These are phyloP conservation scores for Ensete ventricosum DNA, from an alignment of 176 grass and related monocot genomes.

Conservation along the genomic window DNA sequence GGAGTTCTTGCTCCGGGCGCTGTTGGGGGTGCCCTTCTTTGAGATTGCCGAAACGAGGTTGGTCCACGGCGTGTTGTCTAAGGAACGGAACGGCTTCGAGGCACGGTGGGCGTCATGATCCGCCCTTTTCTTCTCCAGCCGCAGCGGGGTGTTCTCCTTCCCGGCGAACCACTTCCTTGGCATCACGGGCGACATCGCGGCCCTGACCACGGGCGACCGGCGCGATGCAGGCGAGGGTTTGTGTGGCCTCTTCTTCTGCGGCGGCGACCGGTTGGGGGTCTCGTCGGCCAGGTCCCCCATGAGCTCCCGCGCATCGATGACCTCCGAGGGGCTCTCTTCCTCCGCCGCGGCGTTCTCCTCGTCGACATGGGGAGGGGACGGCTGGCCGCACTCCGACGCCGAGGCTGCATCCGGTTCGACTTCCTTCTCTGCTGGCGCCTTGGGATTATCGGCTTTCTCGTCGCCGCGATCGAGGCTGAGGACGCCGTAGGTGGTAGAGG, in stretches of 20 bases:
- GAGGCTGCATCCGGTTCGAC: too few relatives aligned
- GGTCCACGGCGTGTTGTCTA: conserved; percentile 62
- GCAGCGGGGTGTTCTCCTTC: conserved; percentile 84
- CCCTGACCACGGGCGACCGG: conserved; percentile 52
- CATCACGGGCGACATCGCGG: conserved; percentile 43
- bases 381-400: background rate
- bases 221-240: conserved; percentile 18
- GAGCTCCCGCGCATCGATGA: conserved; percentile 87
- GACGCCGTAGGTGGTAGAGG: conserved; percentile 81
- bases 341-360: conserved; percentile 27
- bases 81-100: conserved; percentile 60
- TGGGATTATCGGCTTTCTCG: background rate
- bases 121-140: conserved; percentile 33
- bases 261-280: conserved; percentile 33
- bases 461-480: conserved; percentile 51
- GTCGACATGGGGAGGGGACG: background rate
- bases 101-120: conserved; percentile 35
- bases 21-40: conserved; percentile 49
- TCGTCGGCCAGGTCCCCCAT: conserved; percentile 81
- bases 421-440: background rate
- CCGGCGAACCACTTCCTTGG: conserved; percentile 29
- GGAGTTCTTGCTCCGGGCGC: conserved; percentile 30
- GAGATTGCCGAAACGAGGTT: conserved; percentile 24
- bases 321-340: conserved; percentile 55
- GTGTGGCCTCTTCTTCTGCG: conserved; percentile 37